phyloP scores from a whole-genome alignment of 1,284 basidiomycete species.

The Austropuccinia psidii region DNA sequence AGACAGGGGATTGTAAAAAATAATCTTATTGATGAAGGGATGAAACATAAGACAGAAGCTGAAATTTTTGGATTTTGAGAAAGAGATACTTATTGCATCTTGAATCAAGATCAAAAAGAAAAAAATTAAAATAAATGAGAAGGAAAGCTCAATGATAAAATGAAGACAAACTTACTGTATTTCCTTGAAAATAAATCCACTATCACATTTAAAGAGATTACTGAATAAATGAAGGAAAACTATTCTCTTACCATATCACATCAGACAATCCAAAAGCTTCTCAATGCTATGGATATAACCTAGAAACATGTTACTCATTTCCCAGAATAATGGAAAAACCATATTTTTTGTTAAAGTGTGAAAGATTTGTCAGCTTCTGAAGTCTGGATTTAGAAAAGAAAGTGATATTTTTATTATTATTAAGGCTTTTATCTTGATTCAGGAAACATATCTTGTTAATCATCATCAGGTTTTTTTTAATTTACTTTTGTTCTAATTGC shows the following conservation, averaged over 20 bases:
- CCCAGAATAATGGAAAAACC: neutral
- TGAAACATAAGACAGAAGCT: no score
- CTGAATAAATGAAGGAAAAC: neutral
- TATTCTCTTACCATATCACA: neutral
- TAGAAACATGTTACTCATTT: neutral
- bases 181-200: neutral
- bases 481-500: no score
- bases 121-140: neutral
- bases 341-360: neutral
- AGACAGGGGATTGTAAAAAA: no score
- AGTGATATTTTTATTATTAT: neutral
- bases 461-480: no score
- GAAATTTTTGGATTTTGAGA: no score
- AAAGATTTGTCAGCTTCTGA: neutral
- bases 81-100: no score
- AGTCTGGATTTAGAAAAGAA: neutral
- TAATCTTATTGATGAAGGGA: no score
- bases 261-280: conserved; percentile 1
- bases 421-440: neutral
- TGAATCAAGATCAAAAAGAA: no score
- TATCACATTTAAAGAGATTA: neutral
- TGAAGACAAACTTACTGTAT: neutral
- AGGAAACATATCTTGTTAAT: neutral
- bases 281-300: neutral
- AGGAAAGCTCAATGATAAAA: neutral